Conservation (phyloP, 192 early-diverging fungal genomes). For the Phycomyces blakesleeanus region DNA sequence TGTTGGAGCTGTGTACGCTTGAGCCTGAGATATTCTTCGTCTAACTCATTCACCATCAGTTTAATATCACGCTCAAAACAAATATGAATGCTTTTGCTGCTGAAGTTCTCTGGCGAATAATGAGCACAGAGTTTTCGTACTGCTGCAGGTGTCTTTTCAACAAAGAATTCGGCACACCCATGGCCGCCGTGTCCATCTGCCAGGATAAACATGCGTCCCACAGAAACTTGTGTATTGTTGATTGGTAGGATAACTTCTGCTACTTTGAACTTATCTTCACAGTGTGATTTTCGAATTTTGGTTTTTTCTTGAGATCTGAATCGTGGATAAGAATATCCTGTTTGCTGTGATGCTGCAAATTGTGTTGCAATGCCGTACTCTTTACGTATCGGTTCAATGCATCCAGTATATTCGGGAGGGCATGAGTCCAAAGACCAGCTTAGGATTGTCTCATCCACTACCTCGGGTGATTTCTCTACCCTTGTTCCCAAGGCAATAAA, state of each 20-base stretch:
- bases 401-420: constrained; percentile 15
- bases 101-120: constrained; percentile 35
- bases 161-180: constrained; percentile 51
- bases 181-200: constrained; percentile 59
- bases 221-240: not conserved
- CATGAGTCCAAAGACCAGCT: not conserved
- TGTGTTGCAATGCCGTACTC: constrained; percentile 37
- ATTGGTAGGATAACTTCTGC: constrained; percentile 37
- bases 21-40: constrained; percentile 47
- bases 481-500: not conserved
- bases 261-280: constrained; percentile 53
- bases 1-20: constrained; percentile 44
- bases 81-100: constrained; percentile 39
- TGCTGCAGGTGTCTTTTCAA: constrained; percentile 39
- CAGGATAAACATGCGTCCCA: constrained; percentile 48
- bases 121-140: constrained; percentile 39
- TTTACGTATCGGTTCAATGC: constrained; percentile 30
- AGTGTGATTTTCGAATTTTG: constrained; percentile 45
- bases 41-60: constrained; percentile 39
- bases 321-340: constrained; percentile 56
- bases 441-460: not conserved
- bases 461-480: not conserved
- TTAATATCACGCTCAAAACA: constrained; percentile 41
- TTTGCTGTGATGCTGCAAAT: constrained; percentile 52
- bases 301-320: constrained; percentile 43